A percentile compares a stretch with the other conserved stretches of the same genome.
phyloP scores from a whole-genome alignment of 805 yeast species.

The Candida khao-thaluensis region DNA sequence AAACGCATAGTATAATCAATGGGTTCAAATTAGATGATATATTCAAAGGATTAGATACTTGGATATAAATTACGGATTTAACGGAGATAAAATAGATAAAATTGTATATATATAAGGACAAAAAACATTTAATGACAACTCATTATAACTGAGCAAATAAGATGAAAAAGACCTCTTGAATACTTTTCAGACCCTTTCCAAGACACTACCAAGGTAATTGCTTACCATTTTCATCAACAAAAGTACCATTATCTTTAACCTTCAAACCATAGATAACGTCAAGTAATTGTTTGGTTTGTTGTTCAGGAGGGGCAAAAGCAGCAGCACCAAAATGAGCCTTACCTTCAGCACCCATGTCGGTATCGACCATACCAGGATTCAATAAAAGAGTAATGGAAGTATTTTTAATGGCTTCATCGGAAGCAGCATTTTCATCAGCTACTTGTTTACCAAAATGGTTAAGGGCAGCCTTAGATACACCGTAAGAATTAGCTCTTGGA shows the following conservation, averaged over 20 bases:
- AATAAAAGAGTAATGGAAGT: slow-evolving; percentile 16
- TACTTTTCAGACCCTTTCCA: background rate
- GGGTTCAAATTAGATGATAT: slow-evolving; percentile 42
- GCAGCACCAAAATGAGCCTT: background rate
- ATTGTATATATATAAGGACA: no score
- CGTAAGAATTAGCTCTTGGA: slow-evolving; percentile 21
- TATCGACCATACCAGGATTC: slow-evolving; percentile 42
- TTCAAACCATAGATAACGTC: background rate
- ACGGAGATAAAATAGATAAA: no score
- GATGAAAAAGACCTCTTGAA: no score
- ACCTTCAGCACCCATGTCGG: slow-evolving; percentile 25
- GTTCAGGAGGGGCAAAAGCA: slow-evolving; percentile 7
- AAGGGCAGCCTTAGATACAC: slow-evolving; percentile 37
- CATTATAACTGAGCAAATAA: no score
- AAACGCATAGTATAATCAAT: slow-evolving; percentile 44
- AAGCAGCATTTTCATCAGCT: slow-evolving; percentile 17
- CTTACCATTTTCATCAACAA: slow-evolving; percentile 3
- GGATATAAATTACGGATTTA: background rate
- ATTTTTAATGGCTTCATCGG: background rate
- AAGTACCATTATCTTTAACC: slow-evolving; percentile 1
- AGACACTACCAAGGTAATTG: slow-evolving; percentile 1
- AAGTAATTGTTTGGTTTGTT: background rate
- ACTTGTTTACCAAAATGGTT: slow-evolving; percentile 28
- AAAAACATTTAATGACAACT: no score
- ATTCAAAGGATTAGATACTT: slow-evolving; percentile 18